phyloP scores from a whole-genome alignment of 352 stramenopile species.

The Phytophthora meadii region DNA sequence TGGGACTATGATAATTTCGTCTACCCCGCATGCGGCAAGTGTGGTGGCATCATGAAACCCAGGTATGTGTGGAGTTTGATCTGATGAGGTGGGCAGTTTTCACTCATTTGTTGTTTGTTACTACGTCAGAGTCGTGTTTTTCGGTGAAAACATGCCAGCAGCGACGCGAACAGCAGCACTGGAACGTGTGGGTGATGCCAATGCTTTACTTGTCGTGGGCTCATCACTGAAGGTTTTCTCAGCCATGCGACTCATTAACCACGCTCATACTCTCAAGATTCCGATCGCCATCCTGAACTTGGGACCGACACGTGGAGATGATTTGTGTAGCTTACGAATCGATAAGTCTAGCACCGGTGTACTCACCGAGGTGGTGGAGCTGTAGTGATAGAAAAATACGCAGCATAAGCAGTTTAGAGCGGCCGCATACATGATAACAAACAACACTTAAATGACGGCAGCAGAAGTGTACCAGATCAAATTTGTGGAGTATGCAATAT shows the following conservation, averaged over 20 bases:
- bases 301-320: slow-evolving; percentile 87
- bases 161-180: slow-evolving; percentile 74
- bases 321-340: slow-evolving; percentile 78
- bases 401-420: slow-evolving; percentile 2
- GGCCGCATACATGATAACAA: slow-evolving; percentile 3
- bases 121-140: slow-evolving; percentile 93
- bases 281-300: slow-evolving; percentile 90
- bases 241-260: slow-evolving; percentile 92
- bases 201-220: slow-evolving; percentile 93
- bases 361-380: slow-evolving; percentile 52
- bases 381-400: slow-evolving; percentile 27
- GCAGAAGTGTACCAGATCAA: slow-evolving; percentile 23
- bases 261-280: slow-evolving; percentile 68
- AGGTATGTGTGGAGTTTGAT: slow-evolving; percentile 41
- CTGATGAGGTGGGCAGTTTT: neutral
- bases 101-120: slow-evolving; percentile 5
- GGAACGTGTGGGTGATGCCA: slow-evolving; percentile 76
- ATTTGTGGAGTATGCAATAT: slow-evolving; percentile 31
- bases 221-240: slow-evolving; percentile 96
- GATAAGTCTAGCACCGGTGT: slow-evolving; percentile 63
- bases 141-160: slow-evolving; percentile 95
- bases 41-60: slow-evolving; percentile 84
- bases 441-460: slow-evolving; percentile 10
- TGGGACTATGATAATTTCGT: slow-evolving; percentile 87
- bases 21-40: slow-evolving; percentile 75